These are phyloP conservation scores for Cryptococcus maquisensis DNA, from an alignment of 1,284 basidiomycete genomes.

Conservation along the genomic window DNA sequence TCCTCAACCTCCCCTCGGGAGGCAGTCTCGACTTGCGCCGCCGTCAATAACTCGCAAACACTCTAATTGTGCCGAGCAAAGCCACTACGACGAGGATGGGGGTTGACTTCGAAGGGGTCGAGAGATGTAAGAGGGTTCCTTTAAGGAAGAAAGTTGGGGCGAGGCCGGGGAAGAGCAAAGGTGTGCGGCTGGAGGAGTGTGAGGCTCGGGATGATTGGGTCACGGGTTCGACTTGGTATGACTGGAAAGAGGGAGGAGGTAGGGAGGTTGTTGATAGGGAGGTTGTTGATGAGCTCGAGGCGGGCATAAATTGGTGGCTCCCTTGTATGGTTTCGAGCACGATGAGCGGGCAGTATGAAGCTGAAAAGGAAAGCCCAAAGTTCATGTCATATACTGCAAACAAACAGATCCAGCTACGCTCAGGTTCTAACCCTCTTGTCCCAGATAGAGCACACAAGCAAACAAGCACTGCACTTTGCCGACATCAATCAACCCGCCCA, in stretches of 20 bases:
- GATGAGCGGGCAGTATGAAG: too few relatives aligned
- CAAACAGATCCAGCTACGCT: too few relatives aligned
- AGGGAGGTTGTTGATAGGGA: background rate
- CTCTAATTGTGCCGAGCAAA: constrained; percentile 27
- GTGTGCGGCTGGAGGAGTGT: background rate
- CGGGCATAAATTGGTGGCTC: background rate
- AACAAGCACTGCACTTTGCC: too few relatives aligned
- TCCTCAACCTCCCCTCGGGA: constrained; percentile 29
- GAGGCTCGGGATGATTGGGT: background rate
- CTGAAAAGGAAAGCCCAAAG: too few relatives aligned
- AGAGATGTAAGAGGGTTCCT: constrained; percentile 29
- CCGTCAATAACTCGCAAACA: constrained; percentile 41
- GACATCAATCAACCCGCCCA: too few relatives aligned
- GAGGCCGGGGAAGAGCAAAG: background rate
- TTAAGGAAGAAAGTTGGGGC: constrained; percentile 23
- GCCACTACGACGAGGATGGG: constrained; percentile 34
- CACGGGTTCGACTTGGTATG: background rate
- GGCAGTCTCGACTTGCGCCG: constrained; percentile 39
- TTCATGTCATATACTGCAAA: too few relatives aligned
- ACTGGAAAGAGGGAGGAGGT: background rate
- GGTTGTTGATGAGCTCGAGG: background rate
- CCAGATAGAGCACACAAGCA: too few relatives aligned
- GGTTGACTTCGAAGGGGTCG: constrained; percentile 32
- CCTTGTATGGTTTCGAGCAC: too few relatives aligned
- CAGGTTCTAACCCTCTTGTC: too few relatives aligned